Evolutionary conservation across 2,329 filamentous ascomycete genomes (phyloP), one percentile per base, ranked within the genome.

Genomic region (Venturia carpophila): DNA sequence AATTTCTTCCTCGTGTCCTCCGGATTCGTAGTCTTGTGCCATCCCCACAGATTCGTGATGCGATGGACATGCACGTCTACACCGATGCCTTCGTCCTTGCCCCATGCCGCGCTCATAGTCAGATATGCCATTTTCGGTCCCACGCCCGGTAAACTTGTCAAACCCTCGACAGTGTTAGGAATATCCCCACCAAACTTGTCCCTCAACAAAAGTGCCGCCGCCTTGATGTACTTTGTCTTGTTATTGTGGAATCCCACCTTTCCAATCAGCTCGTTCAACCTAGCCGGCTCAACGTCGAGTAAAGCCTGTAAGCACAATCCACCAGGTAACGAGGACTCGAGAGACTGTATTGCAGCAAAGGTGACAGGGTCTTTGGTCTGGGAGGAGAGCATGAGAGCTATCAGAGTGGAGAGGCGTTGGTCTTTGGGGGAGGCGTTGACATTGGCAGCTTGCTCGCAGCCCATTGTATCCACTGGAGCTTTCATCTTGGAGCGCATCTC

Each of bases 121-220:
- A 97, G 83, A 74, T 94, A 92, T 15, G 88, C 92, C 92, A 97
- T 97, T 78, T 97, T 97, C 39, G 92, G 92, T 0, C 92, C 92
- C 0, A 97, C 92, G 5, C 92, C 92, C 0, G 92, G 92, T 0
- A 96, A 82, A 1, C 85, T 84, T 63, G 87, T 87, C 24, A 97
- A 81, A 0, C 88, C 91, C 68, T 87, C 82, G 63, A 93, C 85
- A 0, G 88, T 89, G 67, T 87, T 81, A 1, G 92, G 92, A 65
- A 97, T 94, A 71, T 97, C 92, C 63, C 85, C 85, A 66, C 79
- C 74, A 76, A 84, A 90, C 64, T 85, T 75, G 71, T 93, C 88
- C 58, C 85, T 83, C 34, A 96, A 80, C 42, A 96, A 87, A 41
- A 82, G 77, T 3, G 91, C 91, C 0, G 89, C 81, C 65, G 86